phyloP scores from a whole-genome alignment of 1,139 yeast species.

The Geotrichum restrictum region DNA sequence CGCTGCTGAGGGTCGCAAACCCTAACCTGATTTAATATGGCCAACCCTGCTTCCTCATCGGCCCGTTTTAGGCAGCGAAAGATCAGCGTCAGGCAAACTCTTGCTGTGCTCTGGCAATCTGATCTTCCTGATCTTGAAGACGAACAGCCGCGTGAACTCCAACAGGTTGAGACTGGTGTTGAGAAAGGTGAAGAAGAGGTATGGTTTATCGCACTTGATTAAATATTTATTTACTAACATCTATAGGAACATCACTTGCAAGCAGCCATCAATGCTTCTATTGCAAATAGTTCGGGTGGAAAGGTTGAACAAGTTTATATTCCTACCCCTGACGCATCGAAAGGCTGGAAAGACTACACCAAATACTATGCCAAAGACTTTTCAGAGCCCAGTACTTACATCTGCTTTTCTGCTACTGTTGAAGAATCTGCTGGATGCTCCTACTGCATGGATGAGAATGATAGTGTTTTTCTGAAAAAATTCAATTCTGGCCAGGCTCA shows the following conservation, averaged over 20 bases:
- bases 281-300: constrained; percentile 52
- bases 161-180: constrained; percentile 94
- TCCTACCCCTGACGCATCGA: constrained; percentile 96
- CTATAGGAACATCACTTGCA: constrained; percentile 78
- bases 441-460: constrained; percentile 88
- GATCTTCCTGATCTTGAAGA: constrained; percentile 79
- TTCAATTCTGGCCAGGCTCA: constrained; percentile 40
- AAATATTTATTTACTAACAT: constrained; percentile 1
- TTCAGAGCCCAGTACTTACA: constrained; percentile 70
- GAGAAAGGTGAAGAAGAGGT: constrained; percentile 91
- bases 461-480: constrained; percentile 59
- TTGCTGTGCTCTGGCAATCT: constrained; percentile 69
- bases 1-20: constrained; percentile 6
- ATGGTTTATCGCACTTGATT: constrained; percentile 14
- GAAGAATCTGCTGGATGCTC: constrained; percentile 87
- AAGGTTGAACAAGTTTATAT: constrained; percentile 68
- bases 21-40: constrained; percentile 8
- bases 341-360: constrained; percentile 70
- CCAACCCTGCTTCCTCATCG: constrained; percentile 22
- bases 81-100: constrained; percentile 82
- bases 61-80: constrained; percentile 87
- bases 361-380: constrained; percentile 68
- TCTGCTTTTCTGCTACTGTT: constrained; percentile 87
- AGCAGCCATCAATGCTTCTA: constrained; percentile 75
- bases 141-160: constrained; percentile 74